These are phyloP conservation scores for Senna tora DNA, from an alignment of 306 rosid species.

Conservation along the genomic window DNA sequence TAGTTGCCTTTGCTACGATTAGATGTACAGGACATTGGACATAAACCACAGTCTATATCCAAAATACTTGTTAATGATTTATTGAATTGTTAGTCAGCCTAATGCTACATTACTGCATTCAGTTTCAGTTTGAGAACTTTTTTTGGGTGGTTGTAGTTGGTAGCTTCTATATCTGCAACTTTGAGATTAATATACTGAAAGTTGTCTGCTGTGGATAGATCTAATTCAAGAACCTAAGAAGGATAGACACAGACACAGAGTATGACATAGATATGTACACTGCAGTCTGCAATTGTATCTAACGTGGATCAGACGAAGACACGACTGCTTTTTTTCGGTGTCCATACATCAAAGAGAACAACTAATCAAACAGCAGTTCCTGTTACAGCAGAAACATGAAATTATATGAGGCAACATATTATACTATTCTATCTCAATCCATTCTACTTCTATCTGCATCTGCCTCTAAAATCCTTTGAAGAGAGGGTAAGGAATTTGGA, in stretches of 20 bases:
- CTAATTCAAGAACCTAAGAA: too few relatives aligned
- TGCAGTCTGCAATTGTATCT: too few relatives aligned
- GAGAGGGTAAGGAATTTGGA: background rate
- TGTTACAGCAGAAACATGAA: background rate
- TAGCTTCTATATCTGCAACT: background rate
- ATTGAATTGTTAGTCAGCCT: slow-evolving; percentile 9
- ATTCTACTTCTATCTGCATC: background rate
- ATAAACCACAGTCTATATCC: slow-evolving; percentile 22
- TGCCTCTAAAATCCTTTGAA: background rate
- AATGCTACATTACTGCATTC: background rate
- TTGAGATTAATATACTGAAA: background rate
- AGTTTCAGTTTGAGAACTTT: background rate
- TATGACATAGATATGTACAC: too few relatives aligned
- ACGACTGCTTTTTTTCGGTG: background rate
- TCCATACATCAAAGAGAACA: background rate
- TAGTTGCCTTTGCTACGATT: slow-evolving; percentile 40
- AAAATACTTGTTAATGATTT: slow-evolving; percentile 2
- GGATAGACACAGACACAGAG: too few relatives aligned
- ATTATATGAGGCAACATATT: background rate
- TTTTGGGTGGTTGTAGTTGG: background rate
- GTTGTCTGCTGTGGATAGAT: background rate
- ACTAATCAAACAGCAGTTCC: background rate
- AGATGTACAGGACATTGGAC: slow-evolving; percentile 46
- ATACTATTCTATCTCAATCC: background rate
- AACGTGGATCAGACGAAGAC: too few relatives aligned